phyloP scores from a whole-genome alignment of 2,329 filamentous ascomycete species.

The Anisogramma anomala region DNA sequence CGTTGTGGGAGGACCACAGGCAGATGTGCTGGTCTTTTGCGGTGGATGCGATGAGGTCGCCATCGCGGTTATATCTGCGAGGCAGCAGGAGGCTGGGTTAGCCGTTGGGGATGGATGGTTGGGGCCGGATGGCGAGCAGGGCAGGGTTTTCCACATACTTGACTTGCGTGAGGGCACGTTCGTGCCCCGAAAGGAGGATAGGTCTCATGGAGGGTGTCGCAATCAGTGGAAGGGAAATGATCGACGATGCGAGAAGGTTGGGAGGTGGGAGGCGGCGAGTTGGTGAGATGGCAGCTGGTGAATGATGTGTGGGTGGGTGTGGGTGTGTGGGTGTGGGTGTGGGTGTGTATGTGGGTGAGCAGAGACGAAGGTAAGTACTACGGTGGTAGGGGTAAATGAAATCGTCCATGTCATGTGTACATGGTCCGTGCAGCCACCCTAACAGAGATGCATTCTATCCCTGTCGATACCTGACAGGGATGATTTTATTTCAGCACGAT shows the following conservation, averaged over 20 bases:
- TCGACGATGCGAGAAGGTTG: too few relatives aligned
- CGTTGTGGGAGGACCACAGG: constrained; percentile 95
- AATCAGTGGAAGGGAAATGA: neutral
- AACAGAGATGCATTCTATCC: too few relatives aligned
- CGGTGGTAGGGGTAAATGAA: too few relatives aligned
- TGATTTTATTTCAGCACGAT: too few relatives aligned
- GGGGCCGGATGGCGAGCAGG: constrained; percentile 1
- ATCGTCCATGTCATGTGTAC: too few relatives aligned
- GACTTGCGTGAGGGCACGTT: constrained; percentile 91
- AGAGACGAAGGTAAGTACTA: neutral
- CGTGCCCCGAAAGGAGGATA: constrained; percentile 91
- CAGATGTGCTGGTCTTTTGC: constrained; percentile 95
- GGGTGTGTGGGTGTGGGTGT: neutral
- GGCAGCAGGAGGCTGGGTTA: constrained; percentile 2
- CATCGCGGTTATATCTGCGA: constrained; percentile 75
- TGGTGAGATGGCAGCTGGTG: neutral
- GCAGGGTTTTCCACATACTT: constrained; percentile 40
- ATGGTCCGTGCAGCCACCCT: too few relatives aligned
- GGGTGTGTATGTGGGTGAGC: neutral
- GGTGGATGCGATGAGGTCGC: constrained; percentile 91
- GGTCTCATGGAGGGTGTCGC: constrained; percentile 69
- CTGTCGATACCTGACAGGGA: too few relatives aligned
- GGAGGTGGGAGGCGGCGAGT: neutral
- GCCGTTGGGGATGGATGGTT: constrained; percentile 1
- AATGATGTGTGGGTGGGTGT: neutral